Evolutionary conservation across 1,284 basidiomycete genomes (phyloP), one percentile per base, ranked within the genome.

Genomic region (Sanghuangporus sanghuang): DNA sequence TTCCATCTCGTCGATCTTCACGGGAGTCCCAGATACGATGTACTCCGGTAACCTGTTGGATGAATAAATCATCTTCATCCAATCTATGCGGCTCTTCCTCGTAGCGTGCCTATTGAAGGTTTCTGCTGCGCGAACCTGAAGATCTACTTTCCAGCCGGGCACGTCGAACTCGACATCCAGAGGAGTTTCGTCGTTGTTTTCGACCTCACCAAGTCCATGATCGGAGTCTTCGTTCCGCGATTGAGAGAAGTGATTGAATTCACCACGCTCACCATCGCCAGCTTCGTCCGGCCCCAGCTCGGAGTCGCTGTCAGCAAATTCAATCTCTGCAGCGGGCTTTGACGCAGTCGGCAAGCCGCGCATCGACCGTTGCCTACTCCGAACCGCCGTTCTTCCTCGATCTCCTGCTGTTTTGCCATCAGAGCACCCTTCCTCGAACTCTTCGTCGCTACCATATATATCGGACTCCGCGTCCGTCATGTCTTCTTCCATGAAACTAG

Each of bases 41-140:
- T 94, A 82, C 63, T 85, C 82, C 0, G 94, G 89, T 0, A 89
- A 84, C 9, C 92, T 78, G 8, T 82, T 76, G 44, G 85, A 85
- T 49, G 83, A 81, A 74, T 98, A 98, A 61, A 98, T 93, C 62
- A 97, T 82, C 57, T 88, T 87, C 74, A 90, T 94, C 82, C 95
- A 91, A 72, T 97, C 87, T 69, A 84, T 85, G 59, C 78, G 63
- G 6, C 18, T 55, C 3, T 79, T 77, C 16, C 78, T 75, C 16
- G 76, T 77, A 11, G 81, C 74, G 2, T 75, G 73, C 12, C 77
- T 73, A 12, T 76, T 72, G 67, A 84, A 83, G 38, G 36, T 21
- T 6, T 55, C 52, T 11, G 14, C 79, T 0, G 93, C 93, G 61
- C 83, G 81, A 16, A 79, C 77, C 0, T 85, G 79, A 1, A 96